These are phyloP conservation scores for Penicillium decumbens DNA, from an alignment of 2,329 filamentous ascomycete species.

Conservation along the genomic window DNA sequence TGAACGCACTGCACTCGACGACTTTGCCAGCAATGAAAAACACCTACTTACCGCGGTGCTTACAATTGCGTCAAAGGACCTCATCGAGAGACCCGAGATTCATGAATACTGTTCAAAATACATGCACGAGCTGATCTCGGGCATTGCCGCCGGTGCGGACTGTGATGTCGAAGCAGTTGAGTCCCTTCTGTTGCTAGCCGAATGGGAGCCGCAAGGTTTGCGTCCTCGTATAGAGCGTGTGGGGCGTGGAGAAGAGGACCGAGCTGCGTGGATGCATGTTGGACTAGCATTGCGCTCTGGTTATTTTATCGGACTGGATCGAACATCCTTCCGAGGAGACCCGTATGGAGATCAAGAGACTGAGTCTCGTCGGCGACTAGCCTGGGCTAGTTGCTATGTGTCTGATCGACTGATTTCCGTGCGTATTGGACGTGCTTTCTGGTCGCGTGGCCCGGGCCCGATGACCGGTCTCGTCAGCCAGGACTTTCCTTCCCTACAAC, in stretches of 20 bases:
- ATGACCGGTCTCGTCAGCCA: conserved; percentile 60
- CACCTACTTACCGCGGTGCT: conserved; percentile 66
- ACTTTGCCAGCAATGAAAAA: conserved; percentile 58
- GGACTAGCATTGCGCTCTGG: conserved; percentile 65
- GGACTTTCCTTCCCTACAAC: conserved; percentile 64
- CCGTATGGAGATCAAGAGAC: conserved; percentile 55
- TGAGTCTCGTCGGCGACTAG: conserved; percentile 60
- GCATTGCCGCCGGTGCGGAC: conserved; percentile 61
- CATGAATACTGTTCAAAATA: conserved; percentile 64
- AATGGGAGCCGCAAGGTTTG: conserved; percentile 67
- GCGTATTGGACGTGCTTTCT: conserved; percentile 66
- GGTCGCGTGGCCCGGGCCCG: conserved; percentile 66
- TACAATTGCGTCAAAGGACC: conserved; percentile 66
- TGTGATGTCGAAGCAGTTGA: conserved; percentile 68
- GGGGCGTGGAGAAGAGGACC: conserved; percentile 67
- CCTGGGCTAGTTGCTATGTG: conserved; percentile 66
- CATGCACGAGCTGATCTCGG: conserved; percentile 65
- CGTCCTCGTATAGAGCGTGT: conserved; percentile 58
- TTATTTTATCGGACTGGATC: conserved; percentile 66
- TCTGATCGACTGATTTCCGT: conserved; percentile 66
- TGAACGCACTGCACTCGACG: conserved; percentile 50
- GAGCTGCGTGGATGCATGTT: conserved; percentile 73
- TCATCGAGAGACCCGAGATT: conserved; percentile 59
- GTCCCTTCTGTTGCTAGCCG: conserved; percentile 63
- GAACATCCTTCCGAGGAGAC: conserved; percentile 61